Conservation (phyloP, 176 grass and related monocot species). For the Cocos nucifera region DNA sequence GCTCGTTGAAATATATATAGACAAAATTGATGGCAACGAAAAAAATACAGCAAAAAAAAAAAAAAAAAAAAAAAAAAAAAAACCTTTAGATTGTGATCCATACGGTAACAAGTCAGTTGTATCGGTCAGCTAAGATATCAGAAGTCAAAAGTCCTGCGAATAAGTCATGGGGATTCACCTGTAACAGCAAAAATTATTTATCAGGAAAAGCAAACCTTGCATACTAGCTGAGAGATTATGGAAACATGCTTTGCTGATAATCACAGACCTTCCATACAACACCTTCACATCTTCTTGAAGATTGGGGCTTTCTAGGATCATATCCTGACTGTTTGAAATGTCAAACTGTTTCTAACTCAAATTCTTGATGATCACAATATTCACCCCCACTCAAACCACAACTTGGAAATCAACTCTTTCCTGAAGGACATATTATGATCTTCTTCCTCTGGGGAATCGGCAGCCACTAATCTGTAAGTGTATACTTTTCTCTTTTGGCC, state of each 20-base stretch:
- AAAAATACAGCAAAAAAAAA: no score
- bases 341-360: constrained; percentile 53
- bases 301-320: constrained; percentile 47
- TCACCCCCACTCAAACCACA: constrained; percentile 98
- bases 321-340: constrained; percentile 39
- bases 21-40: no score
- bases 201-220: no score
- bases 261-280: constrained; percentile 61
- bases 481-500: constrained; percentile 78
- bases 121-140: no score
- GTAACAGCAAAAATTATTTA: no score
- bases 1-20: no score
- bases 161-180: no score
- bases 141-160: no score
- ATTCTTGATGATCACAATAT: constrained; percentile 43
- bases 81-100: no score
- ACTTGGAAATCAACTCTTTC: constrained; percentile 79
- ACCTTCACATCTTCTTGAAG: constrained; percentile 61
- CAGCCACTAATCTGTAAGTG: constrained; percentile 79
- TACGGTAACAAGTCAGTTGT: no score
- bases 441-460: constrained; percentile 54
- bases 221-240: no score
- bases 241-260: neutral
- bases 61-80: no score
- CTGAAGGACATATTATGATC: constrained; percentile 56